Evolutionary conservation across 805 yeast genomes (phyloP).

Genomic region (Candida palmyrensis): DNA sequence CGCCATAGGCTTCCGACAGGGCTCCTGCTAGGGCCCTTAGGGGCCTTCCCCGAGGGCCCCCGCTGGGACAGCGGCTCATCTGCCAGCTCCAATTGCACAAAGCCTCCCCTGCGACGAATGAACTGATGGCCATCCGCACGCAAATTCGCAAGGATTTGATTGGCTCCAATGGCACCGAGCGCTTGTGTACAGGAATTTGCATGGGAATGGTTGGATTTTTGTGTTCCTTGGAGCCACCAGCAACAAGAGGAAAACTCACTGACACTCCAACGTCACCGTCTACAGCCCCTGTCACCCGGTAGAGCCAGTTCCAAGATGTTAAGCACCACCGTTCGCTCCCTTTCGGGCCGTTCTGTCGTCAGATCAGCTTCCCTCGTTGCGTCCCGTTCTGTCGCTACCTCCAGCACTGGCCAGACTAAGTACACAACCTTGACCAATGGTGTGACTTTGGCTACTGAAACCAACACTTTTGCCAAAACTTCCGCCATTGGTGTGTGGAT

Average conservation of each 20-base stretch:
- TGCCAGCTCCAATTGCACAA: neutral
- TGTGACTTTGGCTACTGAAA: constrained; percentile 65
- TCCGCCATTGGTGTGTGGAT: constrained; percentile 65
- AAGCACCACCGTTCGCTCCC: constrained; percentile 1
- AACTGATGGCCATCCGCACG: neutral
- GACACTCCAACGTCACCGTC: constrained; percentile 6
- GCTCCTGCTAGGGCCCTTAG: no score
- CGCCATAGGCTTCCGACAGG: no score
- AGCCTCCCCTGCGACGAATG: neutral
- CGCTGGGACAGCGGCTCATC: no score
- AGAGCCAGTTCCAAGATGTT: neutral
- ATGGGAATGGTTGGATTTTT: no score
- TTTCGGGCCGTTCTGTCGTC: constrained; percentile 3
- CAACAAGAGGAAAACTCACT: neutral
- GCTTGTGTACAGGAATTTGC: no score
- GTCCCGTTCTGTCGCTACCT: constrained; percentile 59
- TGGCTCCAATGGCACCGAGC: neutral
- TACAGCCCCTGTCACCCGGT: no score
- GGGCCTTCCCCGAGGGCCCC: no score
- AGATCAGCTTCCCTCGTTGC: constrained; percentile 15
- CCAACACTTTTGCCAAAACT: constrained; percentile 48
- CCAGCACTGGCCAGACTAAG: constrained; percentile 48
- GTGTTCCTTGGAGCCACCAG: neutral
- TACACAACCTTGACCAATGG: constrained; percentile 73
- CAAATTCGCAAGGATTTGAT: constrained; percentile 4